phyloP scores from a whole-genome alignment of 2,329 filamentous ascomycete genomes.

The Drechmeria coniospora region DNA sequence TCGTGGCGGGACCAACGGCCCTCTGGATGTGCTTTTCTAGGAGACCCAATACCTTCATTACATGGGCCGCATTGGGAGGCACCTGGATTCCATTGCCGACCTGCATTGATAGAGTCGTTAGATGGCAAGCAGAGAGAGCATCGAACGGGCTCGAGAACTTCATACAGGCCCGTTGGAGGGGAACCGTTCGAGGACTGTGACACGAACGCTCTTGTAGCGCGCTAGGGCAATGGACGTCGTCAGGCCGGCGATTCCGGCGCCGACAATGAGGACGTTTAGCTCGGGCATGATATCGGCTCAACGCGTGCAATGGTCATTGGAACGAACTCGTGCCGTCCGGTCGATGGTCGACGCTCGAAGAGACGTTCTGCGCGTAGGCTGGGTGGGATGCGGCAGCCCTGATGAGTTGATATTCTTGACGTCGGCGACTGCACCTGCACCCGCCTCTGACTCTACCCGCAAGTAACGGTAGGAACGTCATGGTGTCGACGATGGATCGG shows the following conservation, averaged over 20 bases:
- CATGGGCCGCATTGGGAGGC: constrained; percentile 7
- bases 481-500: no score
- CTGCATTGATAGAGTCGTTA: constrained; percentile 1
- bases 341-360: no score
- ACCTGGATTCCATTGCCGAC: constrained; percentile 7
- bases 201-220: constrained; percentile 1
- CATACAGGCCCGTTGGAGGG: constrained; percentile 1
- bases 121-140: not conserved
- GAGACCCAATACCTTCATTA: constrained; percentile 6
- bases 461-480: no score
- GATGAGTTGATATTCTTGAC: no score
- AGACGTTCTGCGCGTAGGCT: no score
- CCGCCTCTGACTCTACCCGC: no score
- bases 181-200: constrained; percentile 6
- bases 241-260: constrained; percentile 7
- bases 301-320: no score
- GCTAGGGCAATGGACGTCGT: constrained; percentile 4
- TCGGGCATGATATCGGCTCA: no score
- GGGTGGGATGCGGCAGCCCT: no score
- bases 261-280: constrained; percentile 5
- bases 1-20: not conserved
- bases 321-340: no score
- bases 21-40: constrained; percentile 4
- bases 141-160: not conserved
- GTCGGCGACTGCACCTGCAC: no score